phyloP scores from a whole-genome alignment of 495 filamentous ascomycete genomes.

The Xylaria cubensis region DNA sequence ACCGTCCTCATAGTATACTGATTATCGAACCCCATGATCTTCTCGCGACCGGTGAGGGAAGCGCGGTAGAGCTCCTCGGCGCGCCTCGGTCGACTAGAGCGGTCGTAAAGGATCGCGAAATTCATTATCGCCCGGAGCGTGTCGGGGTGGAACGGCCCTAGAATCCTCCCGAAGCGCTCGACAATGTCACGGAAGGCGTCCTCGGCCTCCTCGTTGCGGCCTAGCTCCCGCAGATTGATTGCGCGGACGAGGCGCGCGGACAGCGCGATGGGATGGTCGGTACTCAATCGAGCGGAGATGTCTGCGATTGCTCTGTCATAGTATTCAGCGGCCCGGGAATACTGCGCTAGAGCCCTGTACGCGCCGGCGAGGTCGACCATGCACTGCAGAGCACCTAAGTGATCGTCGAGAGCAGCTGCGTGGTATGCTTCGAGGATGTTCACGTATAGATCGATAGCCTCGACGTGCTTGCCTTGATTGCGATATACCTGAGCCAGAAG shows the following conservation, averaged over 20 bases:
- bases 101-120: conserved; percentile 12
- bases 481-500: conserved; percentile 14
- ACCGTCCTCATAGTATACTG: conserved; percentile 10
- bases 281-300: conserved; percentile 2
- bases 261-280: conserved; percentile 14
- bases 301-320: conserved; percentile 17
- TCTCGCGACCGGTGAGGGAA: conserved; percentile 9
- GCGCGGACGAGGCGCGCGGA: conserved; percentile 13
- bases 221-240: conserved; percentile 5
- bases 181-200: conserved; percentile 19
- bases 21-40: conserved; percentile 9
- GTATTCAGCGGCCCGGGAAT: conserved; percentile 6
- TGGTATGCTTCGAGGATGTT: conserved; percentile 9
- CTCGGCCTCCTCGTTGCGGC: conserved; percentile 7
- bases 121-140: conserved; percentile 18
- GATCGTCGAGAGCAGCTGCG: conserved; percentile 16
- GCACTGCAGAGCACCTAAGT: conserved; percentile 6
- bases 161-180: conserved; percentile 9
- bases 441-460: conserved; percentile 1
- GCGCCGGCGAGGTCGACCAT: conserved; percentile 17
- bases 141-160: conserved; percentile 11
- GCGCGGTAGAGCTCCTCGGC: conserved; percentile 14
- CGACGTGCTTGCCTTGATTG: background rate
- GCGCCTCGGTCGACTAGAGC: background rate
- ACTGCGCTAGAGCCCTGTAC: conserved; percentile 11